Evolutionary conservation across 2,329 filamentous ascomycete genomes (phyloP).

Genomic region (Aspergillus fumigatus): DNA sequence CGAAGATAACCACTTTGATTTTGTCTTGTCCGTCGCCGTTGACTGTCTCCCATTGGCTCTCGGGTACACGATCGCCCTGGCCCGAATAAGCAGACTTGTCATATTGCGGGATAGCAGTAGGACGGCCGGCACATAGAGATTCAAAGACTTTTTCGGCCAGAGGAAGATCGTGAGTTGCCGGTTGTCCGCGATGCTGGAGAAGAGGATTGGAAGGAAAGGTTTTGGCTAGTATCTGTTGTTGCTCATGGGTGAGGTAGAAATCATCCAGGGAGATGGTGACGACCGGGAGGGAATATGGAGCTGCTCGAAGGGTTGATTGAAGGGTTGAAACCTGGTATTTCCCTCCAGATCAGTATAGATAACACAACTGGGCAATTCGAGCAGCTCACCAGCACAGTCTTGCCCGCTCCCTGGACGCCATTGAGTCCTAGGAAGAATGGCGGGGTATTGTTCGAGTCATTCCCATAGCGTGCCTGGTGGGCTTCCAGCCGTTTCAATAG

Average conservation of each 20-base stretch:
- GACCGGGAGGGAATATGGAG: conserved; percentile 57
- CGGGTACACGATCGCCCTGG: conserved; percentile 67
- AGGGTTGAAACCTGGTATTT: conserved; percentile 55
- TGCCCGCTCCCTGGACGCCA: conserved; percentile 86
- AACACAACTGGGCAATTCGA: background rate
- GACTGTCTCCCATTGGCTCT: conserved; percentile 56
- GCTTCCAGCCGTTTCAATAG: conserved; percentile 58
- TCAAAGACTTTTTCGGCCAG: conserved; percentile 62
- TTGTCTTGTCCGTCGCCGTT: conserved; percentile 33
- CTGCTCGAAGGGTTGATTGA: conserved; percentile 54
- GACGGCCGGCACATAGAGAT: conserved; percentile 48
- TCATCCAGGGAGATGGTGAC: conserved; percentile 82
- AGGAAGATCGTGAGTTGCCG: conserved; percentile 72
- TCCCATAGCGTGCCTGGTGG: conserved; percentile 44
- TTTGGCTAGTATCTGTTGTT: conserved; percentile 62
- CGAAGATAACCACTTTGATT: conserved; percentile 68
- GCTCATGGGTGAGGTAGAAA: conserved; percentile 72
- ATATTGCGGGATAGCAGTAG: conserved; percentile 66
- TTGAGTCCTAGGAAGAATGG: conserved; percentile 87
- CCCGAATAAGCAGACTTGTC: conserved; percentile 77
- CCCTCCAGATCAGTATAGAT: background rate
- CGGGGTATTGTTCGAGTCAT: conserved; percentile 35
- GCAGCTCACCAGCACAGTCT: conserved; percentile 72
- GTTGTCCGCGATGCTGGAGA: conserved; percentile 76
- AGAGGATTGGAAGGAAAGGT: conserved; percentile 67